Evolutionary conservation across 2,329 filamentous ascomycete species (phyloP), one percentile per base, ranked within the genome.

Genomic region (Alternaria solani): DNA sequence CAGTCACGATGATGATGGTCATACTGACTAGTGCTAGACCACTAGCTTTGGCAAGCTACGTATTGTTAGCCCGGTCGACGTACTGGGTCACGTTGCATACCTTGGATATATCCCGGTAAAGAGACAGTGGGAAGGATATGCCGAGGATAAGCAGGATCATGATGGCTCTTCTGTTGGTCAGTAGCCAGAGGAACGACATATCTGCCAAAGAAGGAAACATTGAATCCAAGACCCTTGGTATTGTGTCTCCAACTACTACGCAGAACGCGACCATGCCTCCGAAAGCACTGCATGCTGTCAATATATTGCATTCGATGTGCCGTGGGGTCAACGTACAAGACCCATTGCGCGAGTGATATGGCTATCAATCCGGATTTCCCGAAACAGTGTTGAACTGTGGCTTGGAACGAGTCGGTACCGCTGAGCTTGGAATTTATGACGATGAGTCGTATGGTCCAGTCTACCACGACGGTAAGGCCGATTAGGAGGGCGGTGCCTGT

Each of bases 261-360:
- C 94, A 95, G 79, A 98, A 99, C 14, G 95, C 95, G 57, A 99
- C 88, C 95, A 99, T 99, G 66, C 95, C 95, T 57, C 95, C 95
- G 82, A 98, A 99, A 3, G 95, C 95, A 84, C 82, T 84, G 63
- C 39, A 26, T 14, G 36, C 18, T 32, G 67, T 78, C 63, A 78
- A 70, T 54, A 60, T 59, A 32, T 28, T 25, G 52, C 4, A 28
- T n/a, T 36, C 8, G 8, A 7, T 3, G n/a, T 14, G 7, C 6
- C 14, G 7, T 16, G 18, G 2, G 14, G 36, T 49, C 12, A 39
- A 76, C 82, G 66, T 78, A 85, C 82, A 99, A 99, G 28, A 93
- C 90, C 94, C 94, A 99, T 82, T 99, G 95, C 51, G 95, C 95
- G 63, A 98, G 70, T 51, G 88, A 90, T 53, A 99, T 97, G 60